Percentiles rank a stretch among this genome's conserved stretches.
Evolutionary conservation across 1,139 yeast species (phyloP).

Genomic region (Sugiyamaella grinbergsii): DNA sequence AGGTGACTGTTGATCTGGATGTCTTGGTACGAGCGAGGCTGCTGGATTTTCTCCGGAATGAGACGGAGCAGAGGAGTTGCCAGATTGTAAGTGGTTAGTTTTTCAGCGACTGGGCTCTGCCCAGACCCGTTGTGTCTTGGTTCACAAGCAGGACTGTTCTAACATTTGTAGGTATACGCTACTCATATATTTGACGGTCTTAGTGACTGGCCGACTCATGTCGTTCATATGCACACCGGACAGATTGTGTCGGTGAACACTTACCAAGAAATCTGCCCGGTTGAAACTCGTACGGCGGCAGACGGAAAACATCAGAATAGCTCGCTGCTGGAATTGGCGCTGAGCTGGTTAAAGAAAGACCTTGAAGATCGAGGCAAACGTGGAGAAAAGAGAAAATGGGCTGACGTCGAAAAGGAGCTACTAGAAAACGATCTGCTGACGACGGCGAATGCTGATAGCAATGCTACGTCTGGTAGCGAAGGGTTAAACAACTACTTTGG

Average conservation of each 20-base stretch:
- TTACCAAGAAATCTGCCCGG: conserved; percentile 21
- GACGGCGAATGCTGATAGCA: conserved; percentile 26
- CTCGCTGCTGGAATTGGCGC: conserved; percentile 44
- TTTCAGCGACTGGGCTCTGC: too few relatives aligned
- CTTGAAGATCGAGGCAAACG: conserved; percentile 52
- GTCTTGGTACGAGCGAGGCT: conserved; percentile 83
- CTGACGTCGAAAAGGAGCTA: conserved; percentile 32
- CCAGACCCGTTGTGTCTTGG: not conserved
- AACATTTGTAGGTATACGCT: conserved; percentile 60
- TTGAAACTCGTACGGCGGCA: not conserved
- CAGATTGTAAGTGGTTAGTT: conserved; percentile 33
- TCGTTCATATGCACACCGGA: conserved; percentile 81
- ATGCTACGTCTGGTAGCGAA: conserved; percentile 36
- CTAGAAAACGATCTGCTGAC: conserved; percentile 21
- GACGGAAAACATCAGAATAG: conserved; percentile 36
- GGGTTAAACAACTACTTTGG: conserved; percentile 36
- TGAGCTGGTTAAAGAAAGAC: conserved; percentile 45
- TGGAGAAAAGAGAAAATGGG: conserved; percentile 33
- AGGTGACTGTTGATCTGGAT: conserved; percentile 94
- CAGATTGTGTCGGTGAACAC: conserved; percentile 40
- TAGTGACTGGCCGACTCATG: conserved; percentile 82
- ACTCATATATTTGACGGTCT: conserved; percentile 97
- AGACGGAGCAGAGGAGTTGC: conserved; percentile 69
- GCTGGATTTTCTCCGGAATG: conserved; percentile 65
- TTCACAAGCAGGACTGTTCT: not conserved